Evolutionary conservation across 108 stramenopile species (phyloP).

Genomic region (Cyclotella atomus): DNA sequence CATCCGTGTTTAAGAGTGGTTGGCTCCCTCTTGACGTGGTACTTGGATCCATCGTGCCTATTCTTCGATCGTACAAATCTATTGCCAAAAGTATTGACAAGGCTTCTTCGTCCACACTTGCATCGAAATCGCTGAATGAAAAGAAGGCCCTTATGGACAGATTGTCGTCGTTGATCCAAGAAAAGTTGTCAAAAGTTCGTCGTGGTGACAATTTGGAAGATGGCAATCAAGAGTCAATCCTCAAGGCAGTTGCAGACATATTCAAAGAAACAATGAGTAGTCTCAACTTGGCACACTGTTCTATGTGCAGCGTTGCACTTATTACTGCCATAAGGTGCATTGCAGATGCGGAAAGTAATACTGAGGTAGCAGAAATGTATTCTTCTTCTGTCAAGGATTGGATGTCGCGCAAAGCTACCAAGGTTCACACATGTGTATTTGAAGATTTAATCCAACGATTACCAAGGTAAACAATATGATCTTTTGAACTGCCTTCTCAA

Average conservation of each 20-base stretch:
- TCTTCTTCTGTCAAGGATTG: conserved; percentile 61
- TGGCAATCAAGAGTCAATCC: conserved; percentile 17
- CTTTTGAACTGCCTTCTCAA: no score
- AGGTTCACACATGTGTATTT: conserved; percentile 63
- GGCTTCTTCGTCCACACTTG: conserved; percentile 27
- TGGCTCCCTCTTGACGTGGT: conserved; percentile 59
- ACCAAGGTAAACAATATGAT: conserved; percentile 32
- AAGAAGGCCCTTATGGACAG: conserved; percentile 65
- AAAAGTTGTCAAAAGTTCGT: conserved; percentile 69
- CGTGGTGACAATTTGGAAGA: conserved; percentile 42
- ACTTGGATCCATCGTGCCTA: conserved; percentile 57
- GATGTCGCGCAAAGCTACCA: conserved; percentile 69
- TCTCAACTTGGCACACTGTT: conserved; percentile 53
- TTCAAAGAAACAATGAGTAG: conserved; percentile 49
- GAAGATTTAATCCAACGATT: conserved; percentile 65
- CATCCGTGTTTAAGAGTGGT: conserved; percentile 52
- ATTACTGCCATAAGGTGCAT: conserved; percentile 55
- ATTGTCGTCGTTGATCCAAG: conserved; percentile 61
- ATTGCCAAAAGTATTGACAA: conserved; percentile 48
- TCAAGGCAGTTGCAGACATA: conserved; percentile 35
- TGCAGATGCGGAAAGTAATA: conserved; percentile 38
- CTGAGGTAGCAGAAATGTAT: conserved; percentile 47
- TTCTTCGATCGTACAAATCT: conserved; percentile 56
- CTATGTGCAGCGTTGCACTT: conserved; percentile 65
- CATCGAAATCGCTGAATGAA: conserved; percentile 45